A percentile compares a stretch with the other conserved stretches of the same genome.
These are phyloP conservation scores for Primulina tabacum DNA, from an alignment of 257 asterid species.

Conservation along the genomic window DNA sequence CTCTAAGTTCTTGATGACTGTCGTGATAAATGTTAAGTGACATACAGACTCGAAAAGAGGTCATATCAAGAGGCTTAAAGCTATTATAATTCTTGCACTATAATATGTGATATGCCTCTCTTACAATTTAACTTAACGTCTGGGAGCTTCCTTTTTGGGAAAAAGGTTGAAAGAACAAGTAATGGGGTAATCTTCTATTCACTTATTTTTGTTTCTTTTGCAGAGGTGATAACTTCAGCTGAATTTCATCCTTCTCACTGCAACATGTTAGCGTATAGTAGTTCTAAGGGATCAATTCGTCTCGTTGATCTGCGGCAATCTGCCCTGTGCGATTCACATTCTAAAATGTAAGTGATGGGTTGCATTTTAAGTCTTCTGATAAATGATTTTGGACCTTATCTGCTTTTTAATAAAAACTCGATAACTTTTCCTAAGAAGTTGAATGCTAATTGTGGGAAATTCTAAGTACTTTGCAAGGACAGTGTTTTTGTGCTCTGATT, in stretches of 20 bases:
- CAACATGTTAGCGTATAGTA: slow-evolving; percentile 80
- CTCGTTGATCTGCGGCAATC: slow-evolving; percentile 89
- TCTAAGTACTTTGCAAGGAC: slow-evolving; percentile 3
- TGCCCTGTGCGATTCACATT: slow-evolving; percentile 84
- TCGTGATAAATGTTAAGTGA: slow-evolving; percentile 3
- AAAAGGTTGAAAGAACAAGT: background rate
- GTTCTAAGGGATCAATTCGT: slow-evolving; percentile 90
- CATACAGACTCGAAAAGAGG: background rate
- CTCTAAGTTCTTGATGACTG: slow-evolving; percentile 16
- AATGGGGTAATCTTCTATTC: slow-evolving; percentile 12
- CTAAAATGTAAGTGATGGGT: slow-evolving; percentile 57
- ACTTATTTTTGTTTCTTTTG: slow-evolving; percentile 32
- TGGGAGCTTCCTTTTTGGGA: slow-evolving; percentile 10
- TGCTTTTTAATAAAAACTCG: background rate
- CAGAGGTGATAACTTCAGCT: slow-evolving; percentile 93
- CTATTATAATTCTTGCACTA: background rate
- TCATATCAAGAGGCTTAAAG: slow-evolving; percentile 6
- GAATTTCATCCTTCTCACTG: slow-evolving; percentile 91
- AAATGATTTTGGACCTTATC: background rate
- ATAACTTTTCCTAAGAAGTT: slow-evolving; percentile 6
- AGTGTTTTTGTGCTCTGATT: slow-evolving; percentile 18
- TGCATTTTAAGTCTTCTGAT: slow-evolving; percentile 17
- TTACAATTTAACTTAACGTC: slow-evolving; percentile 7
- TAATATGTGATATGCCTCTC: background rate
- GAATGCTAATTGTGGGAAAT: slow-evolving; percentile 15